phyloP scores from a whole-genome alignment of 495 filamentous ascomycete genomes.

The Penicillium maclennaniae region DNA sequence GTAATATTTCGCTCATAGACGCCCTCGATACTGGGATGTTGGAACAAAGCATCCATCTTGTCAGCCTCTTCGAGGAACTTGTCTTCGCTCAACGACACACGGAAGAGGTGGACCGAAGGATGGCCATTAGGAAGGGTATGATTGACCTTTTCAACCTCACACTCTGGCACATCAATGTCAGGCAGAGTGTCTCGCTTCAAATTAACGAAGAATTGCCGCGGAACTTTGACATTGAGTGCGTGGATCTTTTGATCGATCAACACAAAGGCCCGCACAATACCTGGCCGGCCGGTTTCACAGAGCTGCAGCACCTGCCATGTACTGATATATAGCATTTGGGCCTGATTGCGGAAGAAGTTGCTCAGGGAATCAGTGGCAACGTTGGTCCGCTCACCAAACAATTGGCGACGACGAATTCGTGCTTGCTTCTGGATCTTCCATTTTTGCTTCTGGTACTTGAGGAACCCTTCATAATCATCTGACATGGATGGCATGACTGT shows the following conservation, averaged over 20 bases:
- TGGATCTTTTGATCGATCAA: conserved; percentile 92
- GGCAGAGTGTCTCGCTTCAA: conserved; percentile 81
- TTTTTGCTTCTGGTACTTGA: conserved; percentile 96
- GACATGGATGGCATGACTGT: conserved; percentile 79
- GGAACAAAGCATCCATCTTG: conserved; percentile 76
- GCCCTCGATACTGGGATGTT: conserved; percentile 92
- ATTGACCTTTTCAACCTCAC: conserved; percentile 83
- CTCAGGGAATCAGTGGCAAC: conserved; percentile 70
- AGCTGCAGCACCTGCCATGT: conserved; percentile 96
- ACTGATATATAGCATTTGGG: conserved; percentile 79
- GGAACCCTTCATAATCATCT: conserved; percentile 83
- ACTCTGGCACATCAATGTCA: conserved; percentile 82
- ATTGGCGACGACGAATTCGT: conserved; percentile 76
- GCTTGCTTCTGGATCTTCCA: conserved; percentile 98
- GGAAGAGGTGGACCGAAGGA: conserved; percentile 89
- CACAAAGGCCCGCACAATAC: conserved; percentile 83
- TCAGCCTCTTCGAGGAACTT: conserved; percentile 77
- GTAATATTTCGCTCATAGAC: conserved; percentile 94
- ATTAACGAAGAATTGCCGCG: conserved; percentile 86
- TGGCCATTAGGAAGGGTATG: conserved; percentile 94
- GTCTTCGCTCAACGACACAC: conserved; percentile 83
- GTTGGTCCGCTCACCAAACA: conserved; percentile 83
- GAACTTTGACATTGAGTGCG: conserved; percentile 80
- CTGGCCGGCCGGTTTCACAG: conserved; percentile 70
- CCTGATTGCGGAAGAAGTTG: conserved; percentile 84